Base-by-base conservation (phyloP, 139 green algal genomes). In the Chlamydomonas urium region DNA sequence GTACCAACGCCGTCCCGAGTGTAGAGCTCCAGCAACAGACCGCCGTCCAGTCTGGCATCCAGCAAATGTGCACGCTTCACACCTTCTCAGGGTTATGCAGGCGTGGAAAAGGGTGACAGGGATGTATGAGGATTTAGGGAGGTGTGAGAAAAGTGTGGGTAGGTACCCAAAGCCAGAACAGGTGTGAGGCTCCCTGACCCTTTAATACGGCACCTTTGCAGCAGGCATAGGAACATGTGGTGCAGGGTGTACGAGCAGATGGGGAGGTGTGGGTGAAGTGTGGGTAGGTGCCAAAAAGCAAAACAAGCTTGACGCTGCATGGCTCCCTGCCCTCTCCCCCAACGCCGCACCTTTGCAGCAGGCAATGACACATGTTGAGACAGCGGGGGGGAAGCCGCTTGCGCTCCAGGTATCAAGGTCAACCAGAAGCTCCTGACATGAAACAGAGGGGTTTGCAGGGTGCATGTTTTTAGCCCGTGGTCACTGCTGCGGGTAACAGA, bases 11-110 rank as follows among this genome's bases (percentile, higher is more conserved):
- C 94, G 74, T 98, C 94, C 5, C 92, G 74, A 8, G 90, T 94
- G 87, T 98, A 99, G 33, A 99, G 86, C 87, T 99, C 94, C 32
- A 96, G 79, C 76, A 97, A 82, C 61, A 96, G 71, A 14, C 87
- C 91, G 3, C 90, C 91, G 45, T 96, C 90, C 21, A 88, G 61
- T 26, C 83, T 81, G 1, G 82, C 81, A 74, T 96, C 85, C 5
- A 97, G 77, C 19, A 97, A 66, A 73, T 97, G 92, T 0, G 89
- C 77, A 0, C 91, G 84, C 57, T 84, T 90, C 0, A 96, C 84
- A 1, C 90, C 90, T 58, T 24, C 14, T 50, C 10, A 8, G 14
- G 8, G 42, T 14, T 28, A 14, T 62, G 53, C n/a, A 62, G 23
- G n/a, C 53, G 53, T 31, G 53, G 53, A 5, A 32, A 62, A 32